Evolutionary conservation across 2,329 filamentous ascomycete species (phyloP).

Genomic region (Pseudogymnoascus sp.): DNA sequence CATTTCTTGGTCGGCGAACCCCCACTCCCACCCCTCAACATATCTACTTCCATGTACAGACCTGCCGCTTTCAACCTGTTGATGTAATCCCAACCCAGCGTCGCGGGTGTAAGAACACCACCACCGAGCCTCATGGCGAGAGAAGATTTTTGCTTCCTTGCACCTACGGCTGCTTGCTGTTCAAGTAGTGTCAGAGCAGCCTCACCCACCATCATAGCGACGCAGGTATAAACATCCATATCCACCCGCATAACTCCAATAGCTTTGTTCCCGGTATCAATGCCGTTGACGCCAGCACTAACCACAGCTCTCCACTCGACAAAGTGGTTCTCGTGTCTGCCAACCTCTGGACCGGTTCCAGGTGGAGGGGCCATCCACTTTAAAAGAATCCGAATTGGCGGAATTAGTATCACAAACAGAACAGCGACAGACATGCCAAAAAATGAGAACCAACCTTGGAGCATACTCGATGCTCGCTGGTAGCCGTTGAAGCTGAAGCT

Average conservation of each 20-base stretch:
- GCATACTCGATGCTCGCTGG: neutral
- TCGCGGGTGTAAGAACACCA: constrained; percentile 64
- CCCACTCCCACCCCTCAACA: constrained; percentile 26
- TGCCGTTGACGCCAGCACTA: neutral
- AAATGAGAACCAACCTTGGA: neutral
- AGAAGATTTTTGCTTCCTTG: neutral
- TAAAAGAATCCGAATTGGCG: neutral
- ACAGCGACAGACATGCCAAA: neutral
- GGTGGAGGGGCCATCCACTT: neutral
- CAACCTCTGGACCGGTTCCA: neutral
- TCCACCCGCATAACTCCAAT: neutral
- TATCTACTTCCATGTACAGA: constrained; percentile 51
- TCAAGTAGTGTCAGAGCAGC: neutral
- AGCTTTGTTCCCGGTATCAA: neutral
- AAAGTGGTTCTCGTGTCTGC: neutral
- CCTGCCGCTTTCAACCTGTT: constrained; percentile 53
- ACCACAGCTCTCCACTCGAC: neutral
- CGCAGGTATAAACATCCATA: neutral
- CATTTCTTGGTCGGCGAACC: neutral
- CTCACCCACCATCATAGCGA: neutral
- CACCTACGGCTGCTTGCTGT: neutral
- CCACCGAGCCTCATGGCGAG: constrained; percentile 46
- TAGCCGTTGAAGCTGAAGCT: neutral
- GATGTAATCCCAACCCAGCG: constrained; percentile 57
- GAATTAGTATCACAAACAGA: neutral